Base-by-base conservation (phyloP, 495 filamentous ascomycete species). In the Neurospora sp. region DNA sequence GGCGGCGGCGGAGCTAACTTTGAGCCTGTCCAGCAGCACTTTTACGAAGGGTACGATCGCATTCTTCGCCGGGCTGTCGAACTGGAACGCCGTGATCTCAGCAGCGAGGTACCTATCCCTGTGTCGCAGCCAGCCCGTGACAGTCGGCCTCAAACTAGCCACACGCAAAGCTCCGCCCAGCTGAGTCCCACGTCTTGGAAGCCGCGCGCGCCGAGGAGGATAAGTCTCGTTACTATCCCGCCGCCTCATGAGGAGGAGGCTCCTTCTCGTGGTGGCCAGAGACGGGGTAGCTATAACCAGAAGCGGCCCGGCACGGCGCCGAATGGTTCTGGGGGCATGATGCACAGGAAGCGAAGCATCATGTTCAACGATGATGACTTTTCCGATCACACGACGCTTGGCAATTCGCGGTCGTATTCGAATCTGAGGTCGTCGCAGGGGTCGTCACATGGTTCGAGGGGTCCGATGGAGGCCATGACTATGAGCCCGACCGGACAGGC, bases 21-120 rank as follows among this genome's bases (percentile, higher is more conserved):
- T 27, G 75, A 79, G 5, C 20, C 73, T 3, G 40, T 81, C 1
- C 75, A 78, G 39, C 73, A 71, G 14, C 75, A 79, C 20, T 81
- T 81, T 40, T 81, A 81, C 68, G 68, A 73, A 5, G 79, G 79
- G 9, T 81, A 81, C 71, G 78, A 81, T 46, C 73, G 74, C 38
- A 74, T 81, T 1, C 37, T 80, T 3, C 69, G 76, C n/a, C 73
- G 76, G 5, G 79, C 79, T 1, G 71, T 80, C 2, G 76, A 80
- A 53, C 59, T 80, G 3, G 78, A 79, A 22, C 73, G 75, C 1
- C 72, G 73, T 16, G 76, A 79, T 70, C 74, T 16, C 6, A 66
- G 53, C 53, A 35, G 27, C 7, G 27, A 66, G 27, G 53, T 66
- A 6, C 53, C 53, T 66, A 14, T 66, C 6, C 27, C 53, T 2